A percentile compares a stretch with the other conserved stretches of the same genome.
Conservation (phyloP, 2,329 filamentous ascomycete species). For the Beauveria scarabaeidicola region DNA sequence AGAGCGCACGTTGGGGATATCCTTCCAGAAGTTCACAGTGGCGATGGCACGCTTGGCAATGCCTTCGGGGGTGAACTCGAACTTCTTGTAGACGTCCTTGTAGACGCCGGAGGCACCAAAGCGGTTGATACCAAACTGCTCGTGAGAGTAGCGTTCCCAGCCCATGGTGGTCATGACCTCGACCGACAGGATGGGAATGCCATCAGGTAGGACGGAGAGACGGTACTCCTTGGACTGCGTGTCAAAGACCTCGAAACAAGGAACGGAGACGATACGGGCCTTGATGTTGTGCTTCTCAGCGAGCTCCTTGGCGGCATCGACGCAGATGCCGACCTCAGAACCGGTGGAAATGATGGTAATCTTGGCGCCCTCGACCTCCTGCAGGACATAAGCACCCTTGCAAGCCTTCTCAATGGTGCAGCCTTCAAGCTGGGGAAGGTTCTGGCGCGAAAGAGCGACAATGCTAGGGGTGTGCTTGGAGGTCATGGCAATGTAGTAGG, state of each 20-base stretch:
- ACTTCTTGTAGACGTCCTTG: constrained; percentile 99
- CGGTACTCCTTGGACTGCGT: constrained; percentile 89
- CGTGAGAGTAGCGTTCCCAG: constrained; percentile 98
- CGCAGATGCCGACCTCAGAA: constrained; percentile 88
- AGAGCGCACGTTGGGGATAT: constrained; percentile 78
- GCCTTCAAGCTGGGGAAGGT: constrained; percentile 93
- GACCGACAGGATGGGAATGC: constrained; percentile 84
- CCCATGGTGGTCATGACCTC: constrained; percentile 97
- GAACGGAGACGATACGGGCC: constrained; percentile 88
- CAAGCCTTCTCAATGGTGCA: constrained; percentile 80
- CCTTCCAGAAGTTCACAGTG: constrained; percentile 98
- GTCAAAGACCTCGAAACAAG: constrained; percentile 96
- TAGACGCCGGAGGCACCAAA: constrained; percentile 97
- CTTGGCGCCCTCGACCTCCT: constrained; percentile 75
- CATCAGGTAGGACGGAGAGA: constrained; percentile 85
- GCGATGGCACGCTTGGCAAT: constrained; percentile 88
- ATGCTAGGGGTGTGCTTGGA: constrained; percentile 87
- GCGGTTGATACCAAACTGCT: constrained; percentile 98
- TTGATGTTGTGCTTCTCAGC: constrained; percentile 80
- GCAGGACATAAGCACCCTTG: constrained; percentile 91
- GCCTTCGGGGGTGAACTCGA: constrained; percentile 97
- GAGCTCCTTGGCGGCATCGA: constrained; percentile 87
- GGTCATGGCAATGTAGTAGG: constrained; percentile 92
- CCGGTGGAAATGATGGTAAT: constrained; percentile 91
- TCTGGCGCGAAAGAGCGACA: constrained; percentile 91